Conservation (phyloP, 164 flowering plant species). For the Vitis riparia region DNA sequence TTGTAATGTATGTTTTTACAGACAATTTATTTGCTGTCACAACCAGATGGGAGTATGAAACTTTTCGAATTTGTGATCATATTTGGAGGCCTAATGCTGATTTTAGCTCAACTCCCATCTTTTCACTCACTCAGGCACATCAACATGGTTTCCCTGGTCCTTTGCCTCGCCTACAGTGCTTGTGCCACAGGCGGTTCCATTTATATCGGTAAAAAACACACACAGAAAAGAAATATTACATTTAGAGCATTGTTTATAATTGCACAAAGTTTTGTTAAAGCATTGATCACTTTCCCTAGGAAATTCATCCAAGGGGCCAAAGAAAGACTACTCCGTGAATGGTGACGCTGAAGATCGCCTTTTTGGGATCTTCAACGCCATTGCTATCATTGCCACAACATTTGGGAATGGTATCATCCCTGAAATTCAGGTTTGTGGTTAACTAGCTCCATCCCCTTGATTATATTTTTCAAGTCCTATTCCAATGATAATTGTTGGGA, state of each 20-base stretch:
- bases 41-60: slow-evolving; percentile 67
- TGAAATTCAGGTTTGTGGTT: slow-evolving; percentile 73
- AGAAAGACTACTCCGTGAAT: slow-evolving; percentile 59
- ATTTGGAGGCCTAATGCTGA: slow-evolving; percentile 72
- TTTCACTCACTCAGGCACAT: slow-evolving; percentile 92
- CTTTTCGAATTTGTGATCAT: slow-evolving; percentile 69
- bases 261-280: too few relatives aligned
- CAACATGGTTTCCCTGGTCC: slow-evolving; percentile 68
- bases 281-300: slow-evolving; percentile 35
- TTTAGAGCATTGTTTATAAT: background rate
- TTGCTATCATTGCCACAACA: slow-evolving; percentile 86
- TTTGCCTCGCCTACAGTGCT: slow-evolving; percentile 74
- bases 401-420: slow-evolving; percentile 96
- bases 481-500: background rate
- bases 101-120: slow-evolving; percentile 90
- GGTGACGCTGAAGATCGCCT: slow-evolving; percentile 32
- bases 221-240: background rate
- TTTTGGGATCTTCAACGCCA: slow-evolving; percentile 76
- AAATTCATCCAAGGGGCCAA: slow-evolving; percentile 61
- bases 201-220: slow-evolving; percentile 48
- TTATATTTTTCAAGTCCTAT: background rate
- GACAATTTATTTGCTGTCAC: slow-evolving; percentile 67
- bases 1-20: slow-evolving; percentile 27
- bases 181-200: slow-evolving; percentile 79
- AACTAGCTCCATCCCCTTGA: background rate